phyloP scores from a whole-genome alignment of 1,284 basidiomycete genomes.

The Coniophora puteana region DNA sequence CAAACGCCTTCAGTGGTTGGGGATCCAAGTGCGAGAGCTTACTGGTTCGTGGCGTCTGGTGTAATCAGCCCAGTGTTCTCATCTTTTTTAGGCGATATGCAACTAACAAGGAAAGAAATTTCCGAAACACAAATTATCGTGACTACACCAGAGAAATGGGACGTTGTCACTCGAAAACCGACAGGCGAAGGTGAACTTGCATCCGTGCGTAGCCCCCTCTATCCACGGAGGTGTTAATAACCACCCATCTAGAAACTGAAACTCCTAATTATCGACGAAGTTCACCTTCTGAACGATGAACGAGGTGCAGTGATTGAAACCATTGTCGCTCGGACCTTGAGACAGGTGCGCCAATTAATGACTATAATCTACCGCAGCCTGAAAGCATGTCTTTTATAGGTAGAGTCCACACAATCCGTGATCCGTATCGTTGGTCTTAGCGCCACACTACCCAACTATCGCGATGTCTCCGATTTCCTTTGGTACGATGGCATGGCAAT shows the following conservation, averaged over 20 bases:
- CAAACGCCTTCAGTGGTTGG: conserved; percentile 89
- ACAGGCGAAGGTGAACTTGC: conserved; percentile 95
- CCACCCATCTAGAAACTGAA: conserved; percentile 70
- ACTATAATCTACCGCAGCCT: conserved; percentile 1
- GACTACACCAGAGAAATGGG: conserved; percentile 99
- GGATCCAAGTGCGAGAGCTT: conserved; percentile 85
- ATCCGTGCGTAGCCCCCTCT: conserved; percentile 51
- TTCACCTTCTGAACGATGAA: conserved; percentile 96
- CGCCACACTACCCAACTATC: conserved; percentile 96
- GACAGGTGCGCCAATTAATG: conserved; percentile 56
- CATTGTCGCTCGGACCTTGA: conserved; percentile 93
- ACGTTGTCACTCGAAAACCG: conserved; percentile 97
- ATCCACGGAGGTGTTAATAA: conserved; percentile 5
- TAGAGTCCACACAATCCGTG: conserved; percentile 94
- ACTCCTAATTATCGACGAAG: conserved; percentile 96
- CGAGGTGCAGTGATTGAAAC: conserved; percentile 98
- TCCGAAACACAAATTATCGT: conserved; percentile 97
- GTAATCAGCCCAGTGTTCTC: neutral
- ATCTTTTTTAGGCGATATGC: conserved; percentile 83
- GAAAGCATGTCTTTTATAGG: conserved; percentile 40
- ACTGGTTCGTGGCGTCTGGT: conserved; percentile 54
- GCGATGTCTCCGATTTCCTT: conserved; percentile 96
- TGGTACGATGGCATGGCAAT: conserved; percentile 46
- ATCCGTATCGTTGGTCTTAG: conserved; percentile 99
- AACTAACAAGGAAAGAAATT: conserved; percentile 92